A percentile compares a stretch with the other conserved stretches of the same genome.
Evolutionary conservation across 331 rosid species (phyloP).

Genomic region (Acacia concinna): DNA sequence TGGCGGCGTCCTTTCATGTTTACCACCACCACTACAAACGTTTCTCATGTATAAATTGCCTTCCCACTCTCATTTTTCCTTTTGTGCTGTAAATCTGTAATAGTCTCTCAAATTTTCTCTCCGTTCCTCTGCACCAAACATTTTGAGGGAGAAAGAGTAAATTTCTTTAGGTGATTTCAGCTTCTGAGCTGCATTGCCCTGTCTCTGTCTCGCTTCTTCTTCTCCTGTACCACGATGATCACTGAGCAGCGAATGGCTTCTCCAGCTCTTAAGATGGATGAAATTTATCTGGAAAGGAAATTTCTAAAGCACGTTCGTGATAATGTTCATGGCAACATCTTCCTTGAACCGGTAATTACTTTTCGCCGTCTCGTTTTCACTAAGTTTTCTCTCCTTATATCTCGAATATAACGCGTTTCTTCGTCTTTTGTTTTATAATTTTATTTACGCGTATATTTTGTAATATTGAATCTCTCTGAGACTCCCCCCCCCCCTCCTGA

Average conservation of each 20-base stretch:
- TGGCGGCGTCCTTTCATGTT: constrained; percentile 41
- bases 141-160: background rate
- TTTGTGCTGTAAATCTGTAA: constrained; percentile 7
- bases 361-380: constrained; percentile 2
- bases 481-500: no score
- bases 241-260: constrained; percentile 40
- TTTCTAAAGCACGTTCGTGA: constrained; percentile 58
- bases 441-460: background rate
- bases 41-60: background rate
- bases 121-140: background rate
- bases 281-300: constrained; percentile 37
- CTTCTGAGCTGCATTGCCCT: background rate
- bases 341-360: constrained; percentile 58
- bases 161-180: background rate
- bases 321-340: constrained; percentile 68
- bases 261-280: constrained; percentile 21
- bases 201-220: background rate
- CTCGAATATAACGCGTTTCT: constrained; percentile 16
- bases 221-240: background rate
- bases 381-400: background rate
- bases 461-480: background rate
- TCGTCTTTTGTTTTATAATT: constrained; percentile 1
- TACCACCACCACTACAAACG: constrained; percentile 9
- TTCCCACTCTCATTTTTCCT: background rate
- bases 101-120: background rate